Evolutionary conservation across 2,329 filamentous ascomycete species (phyloP).

Genomic region (Gliomastix tumulicola): DNA sequence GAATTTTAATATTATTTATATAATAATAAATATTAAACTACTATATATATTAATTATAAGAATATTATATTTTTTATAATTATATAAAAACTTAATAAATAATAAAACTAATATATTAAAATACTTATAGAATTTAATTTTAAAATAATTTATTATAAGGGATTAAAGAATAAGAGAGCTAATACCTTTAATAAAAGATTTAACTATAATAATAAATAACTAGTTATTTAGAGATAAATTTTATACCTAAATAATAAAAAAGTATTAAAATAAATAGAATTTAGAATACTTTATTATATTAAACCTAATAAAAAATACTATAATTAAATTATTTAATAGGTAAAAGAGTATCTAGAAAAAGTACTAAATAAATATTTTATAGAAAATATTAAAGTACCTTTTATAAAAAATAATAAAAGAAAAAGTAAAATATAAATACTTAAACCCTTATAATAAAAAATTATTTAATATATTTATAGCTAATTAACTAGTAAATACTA

Average conservation of each 20-base stretch:
- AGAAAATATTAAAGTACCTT: not conserved
- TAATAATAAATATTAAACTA: not conserved
- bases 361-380: too few species aligned
- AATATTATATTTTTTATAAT: not conserved
- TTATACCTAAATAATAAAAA: not conserved
- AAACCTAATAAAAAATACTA: too few species aligned
- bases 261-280: not conserved
- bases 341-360: not conserved
- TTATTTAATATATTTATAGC: not conserved
- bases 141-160: not conserved
- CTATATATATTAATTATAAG: not conserved
- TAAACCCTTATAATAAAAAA: not conserved
- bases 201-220: conserved; percentile 3
- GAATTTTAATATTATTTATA: not conserved
- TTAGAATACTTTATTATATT: not conserved
- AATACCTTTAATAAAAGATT: conserved; percentile 2
- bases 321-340: not conserved
- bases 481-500: not conserved
- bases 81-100: not conserved
- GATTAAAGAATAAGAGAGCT: conserved; percentile 1
- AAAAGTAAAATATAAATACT: not conserved
- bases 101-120: not conserved
- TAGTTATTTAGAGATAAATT: not conserved
- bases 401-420: not conserved
- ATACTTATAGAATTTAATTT: conserved; percentile 1